Evolutionary conservation across 2,329 filamentous ascomycete genomes (phyloP).

Genomic region (Botrytis tulipae): DNA sequence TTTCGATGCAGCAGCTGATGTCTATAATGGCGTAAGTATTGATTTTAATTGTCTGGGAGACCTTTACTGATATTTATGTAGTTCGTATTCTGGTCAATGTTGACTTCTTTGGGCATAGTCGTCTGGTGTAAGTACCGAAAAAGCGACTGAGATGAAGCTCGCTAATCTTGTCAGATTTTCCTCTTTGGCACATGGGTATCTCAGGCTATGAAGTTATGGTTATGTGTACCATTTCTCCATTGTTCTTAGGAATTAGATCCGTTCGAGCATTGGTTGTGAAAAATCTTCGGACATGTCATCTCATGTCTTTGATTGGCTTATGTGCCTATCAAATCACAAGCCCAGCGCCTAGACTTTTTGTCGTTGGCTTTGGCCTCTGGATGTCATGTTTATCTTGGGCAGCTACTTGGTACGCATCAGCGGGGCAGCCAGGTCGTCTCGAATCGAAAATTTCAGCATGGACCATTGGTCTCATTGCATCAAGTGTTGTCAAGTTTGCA

Average conservation of each 20-base stretch:
- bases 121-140: slow-evolving; percentile 79
- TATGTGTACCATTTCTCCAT: slow-evolving; percentile 78
- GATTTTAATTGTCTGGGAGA: not conserved
- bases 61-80: slow-evolving; percentile 40
- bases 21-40: slow-evolving; percentile 81
- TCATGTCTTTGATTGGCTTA: slow-evolving; percentile 76
- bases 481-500: slow-evolving; percentile 86
- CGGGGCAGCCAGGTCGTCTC: slow-evolving; percentile 69
- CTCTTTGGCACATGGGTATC: slow-evolving; percentile 98
- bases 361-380: slow-evolving; percentile 75
- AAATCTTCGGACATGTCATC: slow-evolving; percentile 68
- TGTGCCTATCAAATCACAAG: slow-evolving; percentile 73
- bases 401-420: slow-evolving; percentile 76
- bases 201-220: slow-evolving; percentile 92
- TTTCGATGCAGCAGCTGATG: slow-evolving; percentile 79
- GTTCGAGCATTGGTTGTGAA: slow-evolving; percentile 66
- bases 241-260: slow-evolving; percentile 69
- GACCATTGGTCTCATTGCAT: slow-evolving; percentile 77
- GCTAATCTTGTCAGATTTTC: slow-evolving; percentile 65
- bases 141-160: not conserved
- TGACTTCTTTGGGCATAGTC: slow-evolving; percentile 83
- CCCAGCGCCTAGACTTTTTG: slow-evolving; percentile 74
- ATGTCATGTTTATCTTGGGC: slow-evolving; percentile 83
- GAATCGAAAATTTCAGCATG: slow-evolving; percentile 82
- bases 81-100: slow-evolving; percentile 94